phyloP scores from a whole-genome alignment of 176 grass and related monocot genomes.

The Oryza punctata region DNA sequence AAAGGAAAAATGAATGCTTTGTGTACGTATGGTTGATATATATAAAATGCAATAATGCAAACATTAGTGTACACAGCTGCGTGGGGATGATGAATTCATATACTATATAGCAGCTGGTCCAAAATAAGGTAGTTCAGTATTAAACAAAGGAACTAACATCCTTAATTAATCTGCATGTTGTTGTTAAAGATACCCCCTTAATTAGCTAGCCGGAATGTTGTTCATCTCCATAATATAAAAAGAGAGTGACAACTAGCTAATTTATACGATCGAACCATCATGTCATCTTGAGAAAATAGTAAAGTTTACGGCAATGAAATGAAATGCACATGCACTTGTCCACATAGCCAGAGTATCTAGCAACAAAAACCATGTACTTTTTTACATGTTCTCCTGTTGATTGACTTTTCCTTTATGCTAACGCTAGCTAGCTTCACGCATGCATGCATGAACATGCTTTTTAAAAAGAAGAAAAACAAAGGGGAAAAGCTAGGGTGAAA shows the following conservation, averaged over 20 bases:
- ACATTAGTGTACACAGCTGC: background rate
- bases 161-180: background rate
- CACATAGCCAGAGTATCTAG: slow-evolving; percentile 1
- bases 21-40: background rate
- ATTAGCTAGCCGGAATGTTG: background rate
- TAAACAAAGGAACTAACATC: background rate
- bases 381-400: slow-evolving; percentile 28
- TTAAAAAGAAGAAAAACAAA: background rate
- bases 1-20: background rate
- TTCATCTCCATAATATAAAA: background rate
- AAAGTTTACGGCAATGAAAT: slow-evolving; percentile 47
- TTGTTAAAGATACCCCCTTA: background rate
- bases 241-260: background rate
- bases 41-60: background rate
- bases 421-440: background rate
- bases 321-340: slow-evolving; percentile 62
- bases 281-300: slow-evolving; percentile 38
- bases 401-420: slow-evolving; percentile 22
- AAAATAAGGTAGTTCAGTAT: background rate
- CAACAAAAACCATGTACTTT: slow-evolving; percentile 36
- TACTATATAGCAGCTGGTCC: background rate
- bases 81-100: background rate
- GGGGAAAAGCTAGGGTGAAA: background rate
- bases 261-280: background rate
- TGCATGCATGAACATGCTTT: slow-evolving; percentile 12